These are phyloP conservation scores for Hypoxylon sp. DNA, from an alignment of 2,329 filamentous ascomycete genomes.

Conservation along the genomic window DNA sequence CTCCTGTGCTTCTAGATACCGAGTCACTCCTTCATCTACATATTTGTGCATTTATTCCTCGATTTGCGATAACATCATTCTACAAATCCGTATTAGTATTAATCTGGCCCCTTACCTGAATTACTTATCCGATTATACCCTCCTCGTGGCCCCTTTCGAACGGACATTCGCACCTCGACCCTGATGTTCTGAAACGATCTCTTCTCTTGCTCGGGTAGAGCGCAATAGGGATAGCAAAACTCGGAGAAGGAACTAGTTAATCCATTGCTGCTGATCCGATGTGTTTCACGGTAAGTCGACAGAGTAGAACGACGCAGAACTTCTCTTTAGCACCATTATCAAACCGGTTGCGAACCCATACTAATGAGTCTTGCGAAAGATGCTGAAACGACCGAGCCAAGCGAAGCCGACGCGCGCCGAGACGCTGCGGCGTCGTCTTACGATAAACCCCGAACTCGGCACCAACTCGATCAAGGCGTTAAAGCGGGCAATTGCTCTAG, in stretches of 20 bases:
- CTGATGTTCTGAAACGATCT: conserved; percentile 24
- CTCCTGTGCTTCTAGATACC: conserved; percentile 1
- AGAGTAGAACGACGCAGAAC: background rate
- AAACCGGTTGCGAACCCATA: too few relatives aligned
- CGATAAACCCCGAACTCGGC: conserved; percentile 41
- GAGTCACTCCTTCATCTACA: background rate
- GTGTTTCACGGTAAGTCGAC: conserved; percentile 38
- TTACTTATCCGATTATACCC: too few relatives aligned
- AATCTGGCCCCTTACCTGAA: too few relatives aligned
- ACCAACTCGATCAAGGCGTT: conserved; percentile 45
- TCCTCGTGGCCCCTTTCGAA: conserved; percentile 7
- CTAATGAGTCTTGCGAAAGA: conserved; percentile 30
- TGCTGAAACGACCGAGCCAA: conserved; percentile 32
- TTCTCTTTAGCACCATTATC: too few relatives aligned
- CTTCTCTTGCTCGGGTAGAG: conserved; percentile 25
- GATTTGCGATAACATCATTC: background rate
- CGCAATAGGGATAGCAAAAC: conserved; percentile 13
- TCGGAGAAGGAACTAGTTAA: conserved; percentile 2
- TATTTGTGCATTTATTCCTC: background rate
- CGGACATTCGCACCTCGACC: conserved; percentile 9
- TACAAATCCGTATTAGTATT: too few relatives aligned
- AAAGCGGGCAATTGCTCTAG: conserved; percentile 45
- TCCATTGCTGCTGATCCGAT: conserved; percentile 17
- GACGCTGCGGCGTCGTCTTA: conserved; percentile 42
- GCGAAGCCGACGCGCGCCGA: conserved; percentile 21